Percentiles rank a stretch among this genome's conserved stretches.
Conservation (phyloP, 257 asterid genomes). For the Thymus mandschuricus region DNA sequence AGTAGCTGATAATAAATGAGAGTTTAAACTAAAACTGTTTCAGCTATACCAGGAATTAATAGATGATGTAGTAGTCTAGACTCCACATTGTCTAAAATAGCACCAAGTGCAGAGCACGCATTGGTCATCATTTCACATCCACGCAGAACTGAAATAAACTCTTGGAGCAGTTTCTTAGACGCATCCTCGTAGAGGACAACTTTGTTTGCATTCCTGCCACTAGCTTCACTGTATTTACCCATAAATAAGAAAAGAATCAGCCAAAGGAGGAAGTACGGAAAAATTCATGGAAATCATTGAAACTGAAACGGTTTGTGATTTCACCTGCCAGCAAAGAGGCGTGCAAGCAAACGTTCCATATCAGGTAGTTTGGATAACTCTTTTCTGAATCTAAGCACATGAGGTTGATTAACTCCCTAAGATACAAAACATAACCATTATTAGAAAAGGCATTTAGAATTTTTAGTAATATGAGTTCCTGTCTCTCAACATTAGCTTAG, state of each 20-base stretch:
- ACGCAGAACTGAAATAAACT: slow-evolving; percentile 84
- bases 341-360: slow-evolving; percentile 94
- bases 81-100: slow-evolving; percentile 56
- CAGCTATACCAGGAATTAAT: slow-evolving; percentile 63
- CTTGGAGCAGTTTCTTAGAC: slow-evolving; percentile 83
- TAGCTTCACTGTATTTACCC: slow-evolving; percentile 69
- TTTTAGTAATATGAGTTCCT: slow-evolving; percentile 1
- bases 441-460: slow-evolving; percentile 3
- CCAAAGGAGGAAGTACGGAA: slow-evolving; percentile 13
- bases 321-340: slow-evolving; percentile 85
- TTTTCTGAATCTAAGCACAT: slow-evolving; percentile 78
- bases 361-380: slow-evolving; percentile 87
- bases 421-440: slow-evolving; percentile 26
- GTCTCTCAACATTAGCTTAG: slow-evolving; percentile 23
- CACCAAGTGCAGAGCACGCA: slow-evolving; percentile 75
- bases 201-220: slow-evolving; percentile 89
- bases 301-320: slow-evolving; percentile 22
- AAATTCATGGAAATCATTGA: slow-evolving; percentile 8
- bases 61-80: slow-evolving; percentile 72
- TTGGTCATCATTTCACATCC: slow-evolving; percentile 78
- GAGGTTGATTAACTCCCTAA: slow-evolving; percentile 67
- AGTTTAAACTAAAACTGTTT: slow-evolving; percentile 21
- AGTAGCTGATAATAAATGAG: slow-evolving; percentile 37
- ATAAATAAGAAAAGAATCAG: slow-evolving; percentile 30
- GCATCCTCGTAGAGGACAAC: slow-evolving; percentile 93